Conservation (phyloP, 495 filamentous ascomycete species). For the Recurvomyces mirabilis region DNA sequence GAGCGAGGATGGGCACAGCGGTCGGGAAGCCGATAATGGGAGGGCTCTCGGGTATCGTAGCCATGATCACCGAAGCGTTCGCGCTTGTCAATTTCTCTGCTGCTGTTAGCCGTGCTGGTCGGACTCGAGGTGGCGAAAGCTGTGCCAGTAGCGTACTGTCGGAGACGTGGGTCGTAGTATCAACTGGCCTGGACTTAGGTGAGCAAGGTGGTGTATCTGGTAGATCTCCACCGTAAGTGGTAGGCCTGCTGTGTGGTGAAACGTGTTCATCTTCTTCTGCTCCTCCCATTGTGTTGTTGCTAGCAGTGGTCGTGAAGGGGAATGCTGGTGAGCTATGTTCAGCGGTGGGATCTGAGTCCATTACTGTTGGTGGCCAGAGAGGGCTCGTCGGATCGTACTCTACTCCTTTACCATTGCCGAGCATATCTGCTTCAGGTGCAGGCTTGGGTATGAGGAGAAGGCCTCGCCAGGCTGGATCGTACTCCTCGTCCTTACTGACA, state of each 20-base stretch:
- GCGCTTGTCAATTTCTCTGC: conserved; percentile 14
- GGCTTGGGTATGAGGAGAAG: neutral
- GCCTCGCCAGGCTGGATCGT: conserved; percentile 18
- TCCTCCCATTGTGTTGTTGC: conserved; percentile 1
- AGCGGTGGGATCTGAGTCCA: neutral
- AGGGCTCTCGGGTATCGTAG: conserved; percentile 5
- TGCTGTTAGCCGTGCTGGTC: neutral
- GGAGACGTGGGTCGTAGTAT: no score
- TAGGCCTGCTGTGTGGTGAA: conserved; percentile 1
- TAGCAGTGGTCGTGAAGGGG: neutral
- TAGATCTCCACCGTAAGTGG: conserved; percentile 9
- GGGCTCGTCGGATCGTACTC: conserved; percentile 20
- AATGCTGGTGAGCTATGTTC: conserved; percentile 7
- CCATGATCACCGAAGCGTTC: conserved; percentile 17
- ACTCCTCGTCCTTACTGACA: conserved; percentile 6
- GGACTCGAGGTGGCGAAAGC: neutral
- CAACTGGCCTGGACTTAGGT: conserved; percentile 21
- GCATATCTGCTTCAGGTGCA: neutral
- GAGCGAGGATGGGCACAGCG: conserved; percentile 8
- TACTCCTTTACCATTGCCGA: neutral
- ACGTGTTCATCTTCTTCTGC: neutral
- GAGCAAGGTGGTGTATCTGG: conserved; percentile 27
- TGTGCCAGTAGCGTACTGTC: neutral
- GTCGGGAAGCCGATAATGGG: conserved; percentile 6
- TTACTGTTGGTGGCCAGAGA: neutral